Conservation (phyloP, 192 early-diverging fungal species). For the Phlyctochytrium arcticum region DNA sequence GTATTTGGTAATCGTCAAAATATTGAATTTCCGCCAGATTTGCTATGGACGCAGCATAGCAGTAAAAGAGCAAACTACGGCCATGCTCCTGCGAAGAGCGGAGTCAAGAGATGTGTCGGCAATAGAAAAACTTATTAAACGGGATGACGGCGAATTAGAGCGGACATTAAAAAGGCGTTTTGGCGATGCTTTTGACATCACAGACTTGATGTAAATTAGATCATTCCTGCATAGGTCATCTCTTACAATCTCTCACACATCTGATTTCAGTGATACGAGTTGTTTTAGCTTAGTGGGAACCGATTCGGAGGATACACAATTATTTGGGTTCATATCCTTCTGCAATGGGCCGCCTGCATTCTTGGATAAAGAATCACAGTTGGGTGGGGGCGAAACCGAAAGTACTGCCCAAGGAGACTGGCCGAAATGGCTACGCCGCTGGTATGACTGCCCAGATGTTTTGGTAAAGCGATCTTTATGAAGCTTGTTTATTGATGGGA, state of each 20-base stretch:
- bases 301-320: constrained; percentile 16
- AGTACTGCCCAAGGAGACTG: constrained; percentile 26
- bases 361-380: constrained; percentile 12
- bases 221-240: background rate
- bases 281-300: constrained; percentile 33
- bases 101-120: constrained; percentile 18
- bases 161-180: constrained; percentile 33
- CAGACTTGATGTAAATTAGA: constrained; percentile 31
- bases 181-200: constrained; percentile 32
- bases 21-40: background rate
- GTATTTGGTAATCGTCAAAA: background rate
- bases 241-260: background rate
- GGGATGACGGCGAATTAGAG: constrained; percentile 18
- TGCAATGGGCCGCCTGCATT: constrained; percentile 33
- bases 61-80: background rate
- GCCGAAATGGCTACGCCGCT: constrained; percentile 31
- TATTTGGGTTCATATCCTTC: constrained; percentile 36
- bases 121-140: constrained; percentile 33
- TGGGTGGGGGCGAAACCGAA: background rate
- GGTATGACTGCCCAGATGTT: constrained; percentile 37
- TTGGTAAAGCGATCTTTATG: constrained; percentile 15
- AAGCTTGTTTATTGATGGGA: background rate
- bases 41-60: background rate
- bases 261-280: constrained; percentile 22
- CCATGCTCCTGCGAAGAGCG: background rate